Evolutionary conservation across 352 stramenopile genomes (phyloP).

Genomic region (Globisporangium recalcitrans): DNA sequence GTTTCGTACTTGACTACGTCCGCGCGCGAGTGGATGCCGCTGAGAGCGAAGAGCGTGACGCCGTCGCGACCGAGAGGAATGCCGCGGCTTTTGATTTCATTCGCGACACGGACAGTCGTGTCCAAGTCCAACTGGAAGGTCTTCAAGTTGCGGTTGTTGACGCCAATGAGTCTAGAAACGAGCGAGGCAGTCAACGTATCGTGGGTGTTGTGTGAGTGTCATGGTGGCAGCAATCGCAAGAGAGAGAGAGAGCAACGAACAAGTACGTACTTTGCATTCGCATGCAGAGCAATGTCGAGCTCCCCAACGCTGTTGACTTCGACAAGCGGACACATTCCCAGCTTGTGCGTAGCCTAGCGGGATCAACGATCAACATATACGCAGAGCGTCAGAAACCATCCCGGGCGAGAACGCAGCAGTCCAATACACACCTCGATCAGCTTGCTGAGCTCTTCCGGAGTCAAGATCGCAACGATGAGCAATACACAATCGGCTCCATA

Average conservation of each 20-base stretch:
- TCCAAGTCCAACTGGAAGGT: conserved; percentile 97
- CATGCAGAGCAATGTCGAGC: conserved; percentile 91
- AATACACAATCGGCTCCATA: conserved; percentile 96
- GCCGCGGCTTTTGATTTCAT: conserved; percentile 64
- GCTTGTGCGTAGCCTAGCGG: conserved; percentile 79
- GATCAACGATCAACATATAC: neutral
- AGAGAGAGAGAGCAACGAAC: neutral
- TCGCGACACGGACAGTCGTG: conserved; percentile 90
- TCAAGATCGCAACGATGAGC: conserved; percentile 94
- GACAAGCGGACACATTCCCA: conserved; percentile 97
- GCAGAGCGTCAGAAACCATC: neutral
- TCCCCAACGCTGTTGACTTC: conserved; percentile 96
- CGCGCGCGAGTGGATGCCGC: conserved; percentile 91
- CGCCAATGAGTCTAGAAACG: conserved; percentile 87
- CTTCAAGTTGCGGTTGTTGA: conserved; percentile 99
- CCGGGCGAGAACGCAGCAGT: neutral
- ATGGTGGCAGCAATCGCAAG: neutral
- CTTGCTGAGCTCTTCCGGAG: conserved; percentile 41
- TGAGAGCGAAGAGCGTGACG: conserved; percentile 92
- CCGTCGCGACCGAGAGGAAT: conserved; percentile 68
- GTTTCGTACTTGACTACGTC: conserved; percentile 90
- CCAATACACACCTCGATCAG: conserved; percentile 49
- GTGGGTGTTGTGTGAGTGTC: neutral
- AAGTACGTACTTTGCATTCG: conserved; percentile 61
- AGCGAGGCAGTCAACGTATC: neutral